Base-by-base conservation (phyloP, 805 yeast genomes). In the Sugiyamaella boreocaroliniensis region DNA sequence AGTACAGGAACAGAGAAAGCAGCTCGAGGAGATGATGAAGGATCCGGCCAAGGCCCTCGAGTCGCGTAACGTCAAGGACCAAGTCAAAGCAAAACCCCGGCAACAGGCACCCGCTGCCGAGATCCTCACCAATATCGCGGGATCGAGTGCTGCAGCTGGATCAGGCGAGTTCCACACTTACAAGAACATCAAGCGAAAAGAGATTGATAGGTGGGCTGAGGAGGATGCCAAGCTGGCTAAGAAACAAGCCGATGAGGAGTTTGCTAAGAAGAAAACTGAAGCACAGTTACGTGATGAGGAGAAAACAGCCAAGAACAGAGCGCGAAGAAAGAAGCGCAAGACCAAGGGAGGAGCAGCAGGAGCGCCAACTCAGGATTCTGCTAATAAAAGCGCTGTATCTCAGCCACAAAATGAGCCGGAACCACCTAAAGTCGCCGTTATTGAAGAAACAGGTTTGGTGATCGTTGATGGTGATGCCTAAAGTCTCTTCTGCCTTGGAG, bases 161-260 rank as follows among this genome's bases (percentile, higher is more conserved):
- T 64, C 72, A 1, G 72, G 72, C n/a, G 71, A 68, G 49, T 68
- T 68, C 51, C 72, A 68, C 54, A 59, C 63, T 18, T 68, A 64
- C 57, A 68, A 69, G 53, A 61, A 64, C 43, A 60, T 64, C 16
- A 55, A 68, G 51, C 58, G 71, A 29, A 54, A 64, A 46, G 68
- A 65, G 48, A 43, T 57, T 20, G 70, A 66, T 45, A 57, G 66
- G n/a, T 45, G 52, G 45, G 55, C 57, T 47, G 50, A 53, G 15
- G 55, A 64, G 37, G 62, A 67, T 32, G 56, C 49, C 29, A 57
- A 58, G 37, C 58, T 59, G 18, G 47, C 48, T 47, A 47, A 50
- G 45, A 66, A 64, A 48, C 40, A 47, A 22, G 60, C 51, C n/a
- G 43, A 45, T 9, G 49, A 43, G 22, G 69, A 58, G 45, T 69